Conservation (phyloP, 306 rosid genomes). For the Bauhinia variegata region DNA sequence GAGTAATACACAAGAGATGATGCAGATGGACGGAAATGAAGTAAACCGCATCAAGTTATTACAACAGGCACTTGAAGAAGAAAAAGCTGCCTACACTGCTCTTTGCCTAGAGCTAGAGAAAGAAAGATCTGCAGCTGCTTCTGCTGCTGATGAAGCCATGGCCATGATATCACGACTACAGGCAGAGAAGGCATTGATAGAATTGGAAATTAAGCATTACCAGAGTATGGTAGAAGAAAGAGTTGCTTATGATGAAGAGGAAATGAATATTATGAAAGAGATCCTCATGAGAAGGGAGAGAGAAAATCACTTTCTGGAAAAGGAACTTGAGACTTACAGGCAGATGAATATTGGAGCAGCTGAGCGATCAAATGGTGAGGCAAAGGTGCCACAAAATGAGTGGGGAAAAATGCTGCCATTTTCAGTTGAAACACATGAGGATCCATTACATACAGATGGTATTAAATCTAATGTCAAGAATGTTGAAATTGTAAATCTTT, state of each 20-base stretch:
- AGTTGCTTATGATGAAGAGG: slow-evolving; percentile 83
- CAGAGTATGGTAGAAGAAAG: slow-evolving; percentile 80
- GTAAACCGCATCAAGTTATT: slow-evolving; percentile 45
- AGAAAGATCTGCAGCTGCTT: slow-evolving; percentile 93
- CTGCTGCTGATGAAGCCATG: slow-evolving; percentile 96
- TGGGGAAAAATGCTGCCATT: slow-evolving; percentile 39
- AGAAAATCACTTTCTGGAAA: slow-evolving; percentile 74
- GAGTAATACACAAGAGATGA: slow-evolving; percentile 32
- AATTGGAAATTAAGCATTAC: slow-evolving; percentile 74
- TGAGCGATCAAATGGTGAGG: slow-evolving; percentile 41
- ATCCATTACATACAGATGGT: slow-evolving; percentile 35
- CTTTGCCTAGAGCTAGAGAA: slow-evolving; percentile 88
- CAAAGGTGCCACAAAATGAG: slow-evolving; percentile 41
- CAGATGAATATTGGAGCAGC: slow-evolving; percentile 46
- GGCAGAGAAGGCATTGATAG: slow-evolving; percentile 71
- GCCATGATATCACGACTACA: slow-evolving; percentile 90
- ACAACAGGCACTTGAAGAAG: slow-evolving; percentile 70
- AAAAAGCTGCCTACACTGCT: slow-evolving; percentile 60
- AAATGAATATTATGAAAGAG: slow-evolving; percentile 79
- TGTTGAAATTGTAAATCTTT: slow-evolving; percentile 21
- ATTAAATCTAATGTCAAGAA: slow-evolving; percentile 24
- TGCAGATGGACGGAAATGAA: slow-evolving; percentile 46
- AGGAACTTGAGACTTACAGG: slow-evolving; percentile 73
- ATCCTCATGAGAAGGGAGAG: slow-evolving; percentile 77
- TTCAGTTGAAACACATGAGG: slow-evolving; percentile 39